Conservation (phyloP, 2,329 filamentous ascomycete genomes). For the Claviceps digitariae region DNA sequence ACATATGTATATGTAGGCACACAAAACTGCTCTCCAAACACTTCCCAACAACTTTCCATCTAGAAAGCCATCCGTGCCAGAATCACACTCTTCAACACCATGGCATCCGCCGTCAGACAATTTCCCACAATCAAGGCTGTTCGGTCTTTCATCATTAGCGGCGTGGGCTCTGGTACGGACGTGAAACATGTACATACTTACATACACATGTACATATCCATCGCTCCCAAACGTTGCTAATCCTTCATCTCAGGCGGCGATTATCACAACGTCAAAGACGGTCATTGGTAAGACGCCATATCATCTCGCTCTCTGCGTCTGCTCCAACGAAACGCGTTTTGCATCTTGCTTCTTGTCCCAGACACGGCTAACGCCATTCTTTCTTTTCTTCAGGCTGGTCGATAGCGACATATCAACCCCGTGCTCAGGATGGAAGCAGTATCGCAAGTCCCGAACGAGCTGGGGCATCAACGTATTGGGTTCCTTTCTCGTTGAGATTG, state of each 20-base stretch:
- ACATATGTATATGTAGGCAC: not conserved
- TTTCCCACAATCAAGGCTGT: slow-evolving; percentile 69
- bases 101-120: slow-evolving; percentile 23
- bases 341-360: not conserved
- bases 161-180: slow-evolving; percentile 18
- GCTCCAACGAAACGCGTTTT: not conserved
- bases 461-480: slow-evolving; percentile 95
- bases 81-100: not conserved
- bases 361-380: not conserved
- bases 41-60: not conserved
- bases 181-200: not conserved
- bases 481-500: slow-evolving; percentile 82
- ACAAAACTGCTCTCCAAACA: not conserved
- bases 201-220: not conserved
- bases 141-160: slow-evolving; percentile 52
- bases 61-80: not conserved
- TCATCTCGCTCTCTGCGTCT: not conserved
- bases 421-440: slow-evolving; percentile 80
- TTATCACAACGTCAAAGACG: slow-evolving; percentile 81
- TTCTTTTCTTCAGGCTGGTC: slow-evolving; percentile 54
- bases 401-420: slow-evolving; percentile 87
- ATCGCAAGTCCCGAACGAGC: slow-evolving; percentile 73
- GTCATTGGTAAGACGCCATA: slow-evolving; percentile 43
- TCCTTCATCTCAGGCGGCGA: slow-evolving; percentile 45
- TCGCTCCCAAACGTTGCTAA: not conserved